These are phyloP conservation scores for Wolfiporia cocos DNA, from an alignment of 1,284 basidiomycete species.

Conservation along the genomic window DNA sequence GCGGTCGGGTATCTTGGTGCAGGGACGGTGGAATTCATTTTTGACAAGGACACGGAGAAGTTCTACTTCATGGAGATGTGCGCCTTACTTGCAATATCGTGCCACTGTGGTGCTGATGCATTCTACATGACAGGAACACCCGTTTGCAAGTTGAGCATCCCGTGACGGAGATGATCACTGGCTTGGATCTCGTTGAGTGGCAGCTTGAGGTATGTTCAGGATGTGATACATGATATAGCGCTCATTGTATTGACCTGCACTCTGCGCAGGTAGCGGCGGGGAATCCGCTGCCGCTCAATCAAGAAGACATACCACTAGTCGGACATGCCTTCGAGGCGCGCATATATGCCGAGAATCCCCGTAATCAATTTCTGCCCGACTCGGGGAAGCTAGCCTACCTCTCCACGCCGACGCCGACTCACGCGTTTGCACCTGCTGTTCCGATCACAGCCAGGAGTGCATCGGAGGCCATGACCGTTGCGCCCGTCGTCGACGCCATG, in stretches of 20 bases:
- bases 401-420: slow-evolving; percentile 66
- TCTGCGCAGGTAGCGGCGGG: slow-evolving; percentile 76
- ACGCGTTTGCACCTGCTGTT: slow-evolving; percentile 50
- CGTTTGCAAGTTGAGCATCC: slow-evolving; percentile 93
- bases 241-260: too few relatives aligned
- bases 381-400: slow-evolving; percentile 81
- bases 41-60: slow-evolving; percentile 79
- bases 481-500: slow-evolving; percentile 80
- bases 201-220: slow-evolving; percentile 64
- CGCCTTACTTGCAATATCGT: slow-evolving; percentile 19
- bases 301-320: slow-evolving; percentile 74
- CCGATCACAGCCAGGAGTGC: slow-evolving; percentile 20
- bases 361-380: slow-evolving; percentile 90
- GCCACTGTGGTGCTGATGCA: slow-evolving; percentile 1
- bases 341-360: slow-evolving; percentile 94
- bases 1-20: slow-evolving; percentile 90
- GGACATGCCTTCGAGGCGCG: slow-evolving; percentile 95
- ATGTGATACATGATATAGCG: background rate
- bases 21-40: slow-evolving; percentile 92
- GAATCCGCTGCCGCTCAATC: slow-evolving; percentile 75
- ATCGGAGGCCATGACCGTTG: slow-evolving; percentile 48
- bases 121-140: slow-evolving; percentile 63
- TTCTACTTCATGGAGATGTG: slow-evolving; percentile 96
- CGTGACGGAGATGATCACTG: slow-evolving; percentile 95
- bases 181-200: slow-evolving; percentile 91